Percentiles rank a stretch among this genome's conserved stretches.
Evolutionary conservation across 2,329 filamentous ascomycete species (phyloP).

Genomic region (Fusarium ramigenum): DNA sequence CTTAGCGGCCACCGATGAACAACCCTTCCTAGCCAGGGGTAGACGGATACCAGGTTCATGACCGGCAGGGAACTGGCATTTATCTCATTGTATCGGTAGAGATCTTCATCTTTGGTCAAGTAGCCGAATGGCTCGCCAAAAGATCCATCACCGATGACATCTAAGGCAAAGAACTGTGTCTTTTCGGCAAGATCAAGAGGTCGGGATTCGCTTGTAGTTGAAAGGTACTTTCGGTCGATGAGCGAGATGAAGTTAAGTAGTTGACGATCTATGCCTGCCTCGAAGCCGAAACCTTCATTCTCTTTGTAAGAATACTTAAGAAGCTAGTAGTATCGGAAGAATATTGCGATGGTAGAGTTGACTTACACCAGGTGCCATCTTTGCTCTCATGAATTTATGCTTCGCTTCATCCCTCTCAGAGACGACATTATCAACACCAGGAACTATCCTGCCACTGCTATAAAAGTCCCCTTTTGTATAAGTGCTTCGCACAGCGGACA

Average conservation of each 20-base stretch:
- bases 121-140: constrained; percentile 63
- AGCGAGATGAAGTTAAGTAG: constrained; percentile 54
- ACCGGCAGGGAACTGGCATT: constrained; percentile 52
- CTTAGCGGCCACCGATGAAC: constrained; percentile 51
- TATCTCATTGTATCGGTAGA: constrained; percentile 57
- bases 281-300: constrained; percentile 55
- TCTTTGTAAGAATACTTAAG: constrained; percentile 62
- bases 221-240: constrained; percentile 59
- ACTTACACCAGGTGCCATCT: constrained; percentile 56
- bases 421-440: constrained; percentile 63
- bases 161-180: constrained; percentile 62
- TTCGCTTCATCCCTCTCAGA: constrained; percentile 58
- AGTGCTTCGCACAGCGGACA: constrained; percentile 49
- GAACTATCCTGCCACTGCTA: constrained; percentile 60
- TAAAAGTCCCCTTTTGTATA: constrained; percentile 57
- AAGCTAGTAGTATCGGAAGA: background rate
- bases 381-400: constrained; percentile 56
- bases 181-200: constrained; percentile 60
- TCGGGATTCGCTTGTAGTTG: constrained; percentile 45
- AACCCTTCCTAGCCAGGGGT: constrained; percentile 49
- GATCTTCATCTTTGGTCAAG: constrained; percentile 58
- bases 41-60: constrained; percentile 50
- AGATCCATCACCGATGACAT: constrained; percentile 62
- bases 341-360: background rate
- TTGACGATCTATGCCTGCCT: constrained; percentile 52